Evolutionary conservation across 2,329 filamentous ascomycete genomes (phyloP).

Genomic region (Aspergillus quadrilineatus): DNA sequence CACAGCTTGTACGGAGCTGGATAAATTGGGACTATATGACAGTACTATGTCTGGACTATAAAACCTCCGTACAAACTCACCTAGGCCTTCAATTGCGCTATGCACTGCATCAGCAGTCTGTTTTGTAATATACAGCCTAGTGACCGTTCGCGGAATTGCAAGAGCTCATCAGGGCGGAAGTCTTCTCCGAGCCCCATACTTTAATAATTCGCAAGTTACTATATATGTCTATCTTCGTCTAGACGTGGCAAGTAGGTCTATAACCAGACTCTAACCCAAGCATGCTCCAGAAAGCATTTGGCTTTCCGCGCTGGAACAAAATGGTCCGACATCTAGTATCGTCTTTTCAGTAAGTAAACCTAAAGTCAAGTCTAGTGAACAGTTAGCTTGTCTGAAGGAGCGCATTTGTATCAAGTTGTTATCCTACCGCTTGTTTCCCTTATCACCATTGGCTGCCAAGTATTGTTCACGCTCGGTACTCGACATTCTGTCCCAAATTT

Average conservation of each 20-base stretch:
- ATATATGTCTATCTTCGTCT: not conserved
- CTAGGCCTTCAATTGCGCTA: too few species aligned
- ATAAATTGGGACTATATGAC: too few species aligned
- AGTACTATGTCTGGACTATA: too few species aligned
- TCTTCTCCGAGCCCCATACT: not conserved
- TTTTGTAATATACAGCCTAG: too few species aligned
- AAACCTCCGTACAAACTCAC: too few species aligned
- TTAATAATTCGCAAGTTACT: not conserved
- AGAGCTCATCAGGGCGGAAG: too few species aligned
- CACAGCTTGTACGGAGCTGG: too few species aligned
- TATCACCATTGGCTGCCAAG: constrained; percentile 38
- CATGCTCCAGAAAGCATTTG: not conserved
- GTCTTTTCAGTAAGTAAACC: constrained; percentile 33
- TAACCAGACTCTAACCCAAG: not conserved
- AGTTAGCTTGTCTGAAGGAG: not conserved
- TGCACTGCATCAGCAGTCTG: too few species aligned
- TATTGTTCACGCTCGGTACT: constrained; percentile 40
- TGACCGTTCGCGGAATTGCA: not conserved
- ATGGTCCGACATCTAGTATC: not conserved
- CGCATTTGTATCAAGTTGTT: not conserved
- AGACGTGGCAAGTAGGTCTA: not conserved
- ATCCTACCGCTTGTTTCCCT: constrained; percentile 45
- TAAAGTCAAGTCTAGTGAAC: constrained; percentile 36
- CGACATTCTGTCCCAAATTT: constrained; percentile 43
- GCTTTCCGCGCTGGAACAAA: not conserved